Evolutionary conservation across 495 filamentous ascomycete species (phyloP), one percentile per base, ranked within the genome.

Genomic region (Penicillium canescens): DNA sequence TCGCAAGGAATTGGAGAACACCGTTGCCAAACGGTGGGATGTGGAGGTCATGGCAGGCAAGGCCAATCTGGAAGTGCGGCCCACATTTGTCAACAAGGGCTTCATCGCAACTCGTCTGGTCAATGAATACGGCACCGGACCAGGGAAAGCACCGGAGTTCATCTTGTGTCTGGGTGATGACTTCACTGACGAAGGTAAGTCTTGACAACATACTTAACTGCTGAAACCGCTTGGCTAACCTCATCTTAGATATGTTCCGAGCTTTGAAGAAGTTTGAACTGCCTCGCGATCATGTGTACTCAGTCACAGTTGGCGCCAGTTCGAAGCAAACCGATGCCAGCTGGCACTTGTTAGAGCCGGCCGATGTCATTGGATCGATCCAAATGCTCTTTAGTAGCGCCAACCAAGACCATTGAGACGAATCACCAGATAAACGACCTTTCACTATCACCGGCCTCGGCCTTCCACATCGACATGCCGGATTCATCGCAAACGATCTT

Each of bases 31-130:
- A 62, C 82, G 82, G 24, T 95, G 85, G 81, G 89, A 92, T 42
- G 89, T 98, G 10, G 92, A 96, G 62, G 90, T 98, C 38, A 97
- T 96, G 89, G 78, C 85, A 0, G 94, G 94, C 44, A 98, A 98
- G 68, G 92, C 92, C 46, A 96, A 97, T 61, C 78, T 98, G 7
- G 94, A 98, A 67, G 91, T 96, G n/a, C 85, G 94, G 12, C 92
- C 92, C n/a, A 91, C 81, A 1, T 92, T 92, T 63, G 89, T 98
- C 69, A 97, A 96, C 77, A 98, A 98, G 70, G 94, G 94, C 2
- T 91, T 91, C 72, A 96, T 96, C 50, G 89, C 83, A 11, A 92
- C 88, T 64, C 80, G 82, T 12, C 77, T 98, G 33, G 82, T 96
- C 43, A 71, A 79, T 18, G 81, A 83, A 4, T 90, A 91, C 63